These are phyloP conservation scores for Russula ochroleuca DNA, from an alignment of 768 basidiomycete genomes.

Conservation along the genomic window DNA sequence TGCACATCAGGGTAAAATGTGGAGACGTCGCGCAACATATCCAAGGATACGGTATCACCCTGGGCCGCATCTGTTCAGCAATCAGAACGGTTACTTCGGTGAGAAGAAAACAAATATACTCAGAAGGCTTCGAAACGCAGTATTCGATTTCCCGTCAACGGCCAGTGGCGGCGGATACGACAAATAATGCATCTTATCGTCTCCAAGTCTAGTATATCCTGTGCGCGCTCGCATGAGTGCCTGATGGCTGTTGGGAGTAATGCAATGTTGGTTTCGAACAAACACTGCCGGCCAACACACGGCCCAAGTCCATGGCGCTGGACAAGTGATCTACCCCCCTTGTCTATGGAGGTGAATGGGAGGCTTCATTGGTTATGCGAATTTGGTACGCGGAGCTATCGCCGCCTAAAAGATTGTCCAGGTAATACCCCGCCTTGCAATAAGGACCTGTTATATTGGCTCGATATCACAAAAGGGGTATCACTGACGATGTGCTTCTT, in stretches of 20 bases:
- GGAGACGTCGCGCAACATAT: conserved; percentile 35
- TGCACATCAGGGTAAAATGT: conserved; percentile 29
- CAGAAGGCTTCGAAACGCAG: conserved; percentile 47
- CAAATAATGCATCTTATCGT: conserved; percentile 39
- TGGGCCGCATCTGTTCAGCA: conserved; percentile 29
- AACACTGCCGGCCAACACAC: conserved; percentile 44
- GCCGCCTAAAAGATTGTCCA: conserved; percentile 28
- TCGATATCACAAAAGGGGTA: conserved; percentile 7
- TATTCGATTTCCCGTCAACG: conserved; percentile 49
- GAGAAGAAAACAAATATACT: conserved; percentile 36
- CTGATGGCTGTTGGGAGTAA: conserved; percentile 38
- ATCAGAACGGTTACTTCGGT: conserved; percentile 1
- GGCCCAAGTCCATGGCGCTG: conserved; percentile 34
- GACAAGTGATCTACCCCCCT: background rate
- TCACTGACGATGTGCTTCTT: conserved; percentile 52
- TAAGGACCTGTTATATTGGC: conserved; percentile 26
- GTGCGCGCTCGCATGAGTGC: conserved; percentile 31
- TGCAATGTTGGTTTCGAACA: conserved; percentile 51
- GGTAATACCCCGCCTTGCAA: conserved; percentile 43
- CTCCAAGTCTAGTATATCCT: conserved; percentile 43
- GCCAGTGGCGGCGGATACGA: conserved; percentile 48
- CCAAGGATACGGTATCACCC: conserved; percentile 41
- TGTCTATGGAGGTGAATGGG: conserved; percentile 26
- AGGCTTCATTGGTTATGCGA: conserved; percentile 13
- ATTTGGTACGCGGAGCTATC: conserved; percentile 14